Evolutionary conservation across 129 eudicot species (phyloP), one percentile per base, ranked within the genome.

Genomic region (Silybum marianum): DNA sequence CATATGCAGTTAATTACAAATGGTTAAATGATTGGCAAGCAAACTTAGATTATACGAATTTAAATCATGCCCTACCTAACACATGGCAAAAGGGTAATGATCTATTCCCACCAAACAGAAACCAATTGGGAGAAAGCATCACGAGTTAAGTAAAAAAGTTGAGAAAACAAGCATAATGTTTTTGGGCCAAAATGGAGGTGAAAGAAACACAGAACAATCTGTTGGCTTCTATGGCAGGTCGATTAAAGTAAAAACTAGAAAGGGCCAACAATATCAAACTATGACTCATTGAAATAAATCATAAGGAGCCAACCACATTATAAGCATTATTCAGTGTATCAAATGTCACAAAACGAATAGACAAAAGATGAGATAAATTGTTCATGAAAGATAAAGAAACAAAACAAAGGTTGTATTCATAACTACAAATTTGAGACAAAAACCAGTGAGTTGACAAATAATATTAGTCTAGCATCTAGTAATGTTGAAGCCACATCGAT

Each of bases 201-300:
- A 58, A 58, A 58, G 23, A 58, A 58, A 58, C 65, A 54, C 66
- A 58, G 66, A 58, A 58, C 66, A 58, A 58, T 58, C 66, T 3
- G 66, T 6, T 1, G 66, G 23, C 66, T 6, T 58, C 9, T 58
- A 58, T 2, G 23, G 23, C 66, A 58, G 10, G 24, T 22, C 9
- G 10, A 58, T 58, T 23, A n/a, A 58, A 58, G 23, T 58, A 18
- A 58, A 58, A 58, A 58, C 66, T 58, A 58, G 66, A 19, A n/a
- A 58, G 66, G 66, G 66, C 23, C 66, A 58, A 58, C 23, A n/a
- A n/a, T 58, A 58, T 58, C 66, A 58, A 58, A 58, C 66, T 58
- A 58, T n/a, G 23, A 58, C 69, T 23, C 28, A 65, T 22, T 21
- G 28, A 65, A 65, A 65, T 65, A 65, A 65, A 65, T 65, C 69